Base-by-base conservation (phyloP, 768 basidiomycete species). In the Lactarius trivialis region DNA sequence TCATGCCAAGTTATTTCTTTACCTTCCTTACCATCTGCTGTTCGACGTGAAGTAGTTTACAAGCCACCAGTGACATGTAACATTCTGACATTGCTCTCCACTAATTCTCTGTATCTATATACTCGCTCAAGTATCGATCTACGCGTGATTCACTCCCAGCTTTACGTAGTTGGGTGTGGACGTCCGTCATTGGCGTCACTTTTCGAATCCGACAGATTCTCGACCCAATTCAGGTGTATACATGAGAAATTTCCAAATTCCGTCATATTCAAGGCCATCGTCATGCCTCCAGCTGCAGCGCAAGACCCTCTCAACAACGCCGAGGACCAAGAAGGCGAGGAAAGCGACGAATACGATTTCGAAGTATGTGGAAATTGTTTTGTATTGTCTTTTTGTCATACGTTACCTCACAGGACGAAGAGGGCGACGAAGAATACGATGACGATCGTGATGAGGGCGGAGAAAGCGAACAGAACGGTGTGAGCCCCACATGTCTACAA, bases 311-410 rank as follows among this genome's bases (percentile, higher is more conserved):
- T 21, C 24, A 30, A 51, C 19, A 48, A 49, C 15, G 12, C 30
- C 26, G 58, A 41, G 28, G 48, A 63, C 4, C 21, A n/a, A 15
- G 57, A 64, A 48, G 63, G 2, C 5, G 63, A 64, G 33, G 63
- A 64, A 51, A 60, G 58, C 21, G 63, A 64, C 14, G 63, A 64
- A 11, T 64, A 64, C 24, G 63, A 64, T 3, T 15, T 56, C 7
- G 63, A 59, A 54, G 63, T 64, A 24, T 24, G 63, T 12, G 17
- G 9, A 8, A 17, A 24, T 52, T 19, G 33, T 21, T 48, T 52
- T 50, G 17, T n/a, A 24, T 12, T n/a, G 26, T 4, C 17, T 36
- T 30, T 48, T 14, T 4, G 12, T 26, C 24, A 28, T 32, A 49
- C 45, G 24, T 14, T 26, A n/a, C 37, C 21, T 50, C 32, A 8